Evolutionary conservation across 768 basidiomycete species (phyloP).

Genomic region (Mycena rosella): DNA sequence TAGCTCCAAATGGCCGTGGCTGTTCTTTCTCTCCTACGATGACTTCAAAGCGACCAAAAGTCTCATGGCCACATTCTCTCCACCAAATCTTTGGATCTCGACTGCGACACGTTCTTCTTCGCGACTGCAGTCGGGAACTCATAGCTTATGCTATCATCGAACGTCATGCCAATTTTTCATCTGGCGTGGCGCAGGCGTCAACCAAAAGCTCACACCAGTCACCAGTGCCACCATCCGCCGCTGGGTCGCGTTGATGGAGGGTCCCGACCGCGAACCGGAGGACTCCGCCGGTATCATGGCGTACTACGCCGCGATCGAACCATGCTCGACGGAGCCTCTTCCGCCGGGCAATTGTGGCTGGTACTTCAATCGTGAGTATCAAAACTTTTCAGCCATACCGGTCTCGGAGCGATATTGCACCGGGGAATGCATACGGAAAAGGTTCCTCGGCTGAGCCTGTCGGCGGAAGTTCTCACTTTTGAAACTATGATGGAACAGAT

Average conservation of each 20-base stretch:
- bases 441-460: not conserved
- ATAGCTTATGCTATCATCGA: no score
- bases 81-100: not conserved
- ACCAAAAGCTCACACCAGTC: constrained; percentile 5
- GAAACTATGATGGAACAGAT: no score
- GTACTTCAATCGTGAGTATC: not conserved
- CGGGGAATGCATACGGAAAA: not conserved
- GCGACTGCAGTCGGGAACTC: no score
- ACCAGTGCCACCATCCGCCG: not conserved
- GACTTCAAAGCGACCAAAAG: not conserved
- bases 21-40: no score
- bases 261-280: not conserved
- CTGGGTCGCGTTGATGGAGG: no score
- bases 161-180: no score
- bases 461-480: no score
- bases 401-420: no score
- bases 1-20: no score
- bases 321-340: not conserved
- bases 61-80: constrained; percentile 6
- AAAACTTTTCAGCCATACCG: no score
- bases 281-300: not conserved
- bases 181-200: not conserved
- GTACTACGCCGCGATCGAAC: not conserved
- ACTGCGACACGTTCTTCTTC: constrained; percentile 6
- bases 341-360: constrained; percentile 9